Base-by-base conservation (phyloP, 1,139 yeast genomes). In the Zygoascus sp. region DNA sequence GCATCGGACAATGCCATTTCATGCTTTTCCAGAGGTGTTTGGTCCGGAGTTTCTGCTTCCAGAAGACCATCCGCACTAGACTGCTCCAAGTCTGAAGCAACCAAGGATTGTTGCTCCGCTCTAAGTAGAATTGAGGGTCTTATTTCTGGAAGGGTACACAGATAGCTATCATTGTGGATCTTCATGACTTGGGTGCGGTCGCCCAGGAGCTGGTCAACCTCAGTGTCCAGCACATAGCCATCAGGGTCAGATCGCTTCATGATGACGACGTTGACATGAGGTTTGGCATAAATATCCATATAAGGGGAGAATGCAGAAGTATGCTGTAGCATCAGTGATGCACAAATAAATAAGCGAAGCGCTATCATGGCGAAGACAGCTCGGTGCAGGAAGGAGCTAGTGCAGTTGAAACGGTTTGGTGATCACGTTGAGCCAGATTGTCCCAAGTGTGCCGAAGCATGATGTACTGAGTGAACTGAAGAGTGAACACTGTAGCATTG, bases 241-340 rank as follows among this genome's bases (percentile, higher is more conserved):
- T 30, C 13, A 4, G 34, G 34, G n/a, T 38, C 41, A 17, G 41
- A 38, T 16, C 20, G 22, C 9, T 28, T 38, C 16, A 35, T 39
- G 17, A 47, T 37, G 25, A 52, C 53, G 19, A 47, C 53, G 36
- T 25, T 27, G 35, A 44, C 51, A 41, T 49, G 50, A 4, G 58
- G 58, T 23, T 47, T 52, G 9, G 56, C 48, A 28, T 46, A 56
- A n/a, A 54, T 36, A 30, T 55, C 58, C 19, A 30, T 32, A 32
- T 20, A 40, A 7, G 43, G 35, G 9, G 34, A 40, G 13, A 30
- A 32, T 5, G 34, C 22, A 9, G 5, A 5, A 11, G 21, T n/a
- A 20, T 17, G 40, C 38, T 6, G 38, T 10, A 7, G 39, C 22
- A 11, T 16, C 34, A 9, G 28, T 10, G n/a, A 25, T 25, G 28